Base-by-base conservation (phyloP, 192 early-diverging fungal species). In the Glomus cerebriforme region DNA sequence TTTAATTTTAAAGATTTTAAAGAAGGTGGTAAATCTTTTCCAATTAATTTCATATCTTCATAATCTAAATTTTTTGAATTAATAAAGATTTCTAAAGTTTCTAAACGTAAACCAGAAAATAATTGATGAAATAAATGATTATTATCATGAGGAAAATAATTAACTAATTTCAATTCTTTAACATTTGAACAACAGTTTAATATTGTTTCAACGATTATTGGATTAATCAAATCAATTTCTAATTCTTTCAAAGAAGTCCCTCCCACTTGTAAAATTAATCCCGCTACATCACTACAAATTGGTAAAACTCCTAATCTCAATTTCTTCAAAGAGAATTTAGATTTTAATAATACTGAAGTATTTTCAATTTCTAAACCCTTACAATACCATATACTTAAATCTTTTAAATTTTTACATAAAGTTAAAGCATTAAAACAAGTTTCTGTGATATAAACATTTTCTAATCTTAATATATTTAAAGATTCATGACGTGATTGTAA, bases 1-100 rank as follows among this genome's bases (percentile, higher is more conserved):
- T 10, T 26, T 35, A 65, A 65, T 32, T 65, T 65, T 65, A 65
- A 32, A 65, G 32, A 65, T 65, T 65, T 31, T 32, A 65, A 65
- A 65, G 64, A 19, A 17, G 29, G 15, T 17, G 64, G 64, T 65
- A 65, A 65, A 32, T 65, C 64, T 65, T 17, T 29, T 65, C 64
- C 64, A 17, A 29, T 32, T 31, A 65, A 32, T 4, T 32, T 32
- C 64, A 65, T 65, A 65, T 65, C 7, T 65, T 59, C 59, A 65
- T 32, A 66, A 31, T 19, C 29, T 66, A 66, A 66, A 31, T 66
- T 31, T 13, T 32, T 66, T 66, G 19, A 66, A 0, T 66, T 66
- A 10, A 34, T 29, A 31, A 32, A 66, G 32, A 31, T 31, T 31
- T 66, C 19, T 29, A 66, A 66, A 66, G 9, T 43, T 43, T 43